These are phyloP conservation scores for Primulina huaijiensis DNA, from an alignment of 257 asterid species.

Conservation along the genomic window DNA sequence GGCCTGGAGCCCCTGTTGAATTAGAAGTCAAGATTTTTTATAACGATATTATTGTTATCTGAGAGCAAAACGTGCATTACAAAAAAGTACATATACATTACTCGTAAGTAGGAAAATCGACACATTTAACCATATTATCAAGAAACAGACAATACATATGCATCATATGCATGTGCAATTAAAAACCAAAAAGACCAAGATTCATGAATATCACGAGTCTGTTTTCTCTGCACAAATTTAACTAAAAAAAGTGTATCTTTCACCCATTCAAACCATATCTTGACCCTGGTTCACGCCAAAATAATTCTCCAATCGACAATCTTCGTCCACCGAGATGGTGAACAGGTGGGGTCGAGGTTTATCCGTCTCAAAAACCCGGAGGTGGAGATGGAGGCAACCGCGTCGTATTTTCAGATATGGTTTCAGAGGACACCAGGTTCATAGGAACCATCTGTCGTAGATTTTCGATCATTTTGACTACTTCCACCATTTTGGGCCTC, in stretches of 20 bases:
- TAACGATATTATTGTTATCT: too few relatives aligned
- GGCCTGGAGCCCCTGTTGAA: too few relatives aligned
- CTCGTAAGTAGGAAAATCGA: too few relatives aligned
- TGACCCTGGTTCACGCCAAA: slow-evolving; percentile 22
- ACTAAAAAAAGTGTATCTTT: neutral
- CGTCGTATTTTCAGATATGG: slow-evolving; percentile 28
- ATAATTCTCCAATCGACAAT: neutral
- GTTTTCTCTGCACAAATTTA: slow-evolving; percentile 23
- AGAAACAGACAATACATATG: neutral
- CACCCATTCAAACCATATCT: slow-evolving; percentile 23
- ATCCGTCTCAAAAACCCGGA: slow-evolving; percentile 21
- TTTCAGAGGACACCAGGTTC: slow-evolving; percentile 29
- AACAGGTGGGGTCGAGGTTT: slow-evolving; percentile 6
- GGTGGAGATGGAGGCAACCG: slow-evolving; percentile 28
- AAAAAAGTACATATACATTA: too few relatives aligned
- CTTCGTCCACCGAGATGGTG: slow-evolving; percentile 49
- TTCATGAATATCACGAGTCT: slow-evolving; percentile 24
- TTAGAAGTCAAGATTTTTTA: too few relatives aligned
- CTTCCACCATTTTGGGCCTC: slow-evolving; percentile 79
- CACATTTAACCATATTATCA: too few relatives aligned
- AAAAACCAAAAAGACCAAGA: neutral
- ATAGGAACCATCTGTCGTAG: slow-evolving; percentile 30
- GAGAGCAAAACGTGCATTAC: too few relatives aligned
- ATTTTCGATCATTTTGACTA: slow-evolving; percentile 59
- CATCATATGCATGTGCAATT: slow-evolving; percentile 1